A percentile compares a stretch with the other conserved stretches of the same genome.
Conservation (phyloP, 257 asterid species). For the Forsythia viridissima region DNA sequence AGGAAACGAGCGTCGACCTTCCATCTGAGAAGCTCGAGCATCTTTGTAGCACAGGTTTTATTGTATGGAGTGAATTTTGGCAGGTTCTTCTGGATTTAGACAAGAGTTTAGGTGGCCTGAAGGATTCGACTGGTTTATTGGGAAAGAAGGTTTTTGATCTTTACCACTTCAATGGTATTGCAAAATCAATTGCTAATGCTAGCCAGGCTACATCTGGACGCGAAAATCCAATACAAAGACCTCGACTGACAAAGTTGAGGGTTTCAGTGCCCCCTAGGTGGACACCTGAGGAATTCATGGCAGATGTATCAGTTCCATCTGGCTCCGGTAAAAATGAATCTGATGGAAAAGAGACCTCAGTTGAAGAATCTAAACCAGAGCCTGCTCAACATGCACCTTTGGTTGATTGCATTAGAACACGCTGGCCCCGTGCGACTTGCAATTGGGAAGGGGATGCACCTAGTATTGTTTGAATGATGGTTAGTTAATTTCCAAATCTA, state of each 20-base stretch:
- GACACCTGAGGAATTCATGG: slow-evolving; percentile 95
- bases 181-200: slow-evolving; percentile 67
- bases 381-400: slow-evolving; percentile 80
- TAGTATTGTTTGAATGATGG: slow-evolving; percentile 67
- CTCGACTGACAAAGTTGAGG: slow-evolving; percentile 73
- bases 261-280: slow-evolving; percentile 96
- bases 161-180: slow-evolving; percentile 93
- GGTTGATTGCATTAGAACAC: slow-evolving; percentile 89
- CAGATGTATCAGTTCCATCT: slow-evolving; percentile 40
- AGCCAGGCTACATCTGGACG: slow-evolving; percentile 43
- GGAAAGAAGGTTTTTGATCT: slow-evolving; percentile 87
- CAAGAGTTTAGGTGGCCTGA: slow-evolving; percentile 78
- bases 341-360: slow-evolving; percentile 26
- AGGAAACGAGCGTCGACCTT: slow-evolving; percentile 58
- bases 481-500: background rate
- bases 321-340: background rate
- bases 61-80: slow-evolving; percentile 98
- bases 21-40: slow-evolving; percentile 69
- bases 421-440: slow-evolving; percentile 89
- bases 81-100: slow-evolving; percentile 79
- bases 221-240: slow-evolving; percentile 67
- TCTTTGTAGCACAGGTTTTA: slow-evolving; percentile 73
- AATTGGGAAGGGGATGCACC: slow-evolving; percentile 97
- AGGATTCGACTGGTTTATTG: slow-evolving; percentile 81
- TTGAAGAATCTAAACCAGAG: slow-evolving; percentile 59